phyloP scores from a whole-genome alignment of 192 early-diverging fungal genomes.

The Umbelopsis vinacea region DNA sequence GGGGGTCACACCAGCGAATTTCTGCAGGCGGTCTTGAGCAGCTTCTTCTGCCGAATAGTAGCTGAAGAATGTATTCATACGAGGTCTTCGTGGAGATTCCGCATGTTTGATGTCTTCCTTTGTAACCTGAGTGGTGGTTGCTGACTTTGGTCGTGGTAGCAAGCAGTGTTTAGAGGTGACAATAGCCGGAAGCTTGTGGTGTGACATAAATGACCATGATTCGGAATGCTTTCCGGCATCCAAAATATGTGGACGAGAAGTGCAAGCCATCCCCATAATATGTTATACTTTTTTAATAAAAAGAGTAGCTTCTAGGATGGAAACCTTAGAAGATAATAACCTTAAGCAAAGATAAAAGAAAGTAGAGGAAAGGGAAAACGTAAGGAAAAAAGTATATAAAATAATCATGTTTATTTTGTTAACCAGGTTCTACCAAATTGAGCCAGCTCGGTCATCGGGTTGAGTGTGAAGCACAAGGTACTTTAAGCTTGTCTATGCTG shows the following conservation, averaged over 20 bases:
- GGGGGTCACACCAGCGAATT: not conserved
- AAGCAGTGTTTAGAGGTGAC: slow-evolving; percentile 9
- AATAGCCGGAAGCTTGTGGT: slow-evolving; percentile 8
- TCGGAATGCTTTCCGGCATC: slow-evolving; percentile 23
- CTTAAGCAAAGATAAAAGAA: not conserved
- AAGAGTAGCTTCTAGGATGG: not conserved
- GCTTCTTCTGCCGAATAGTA: not conserved
- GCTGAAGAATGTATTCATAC: slow-evolving; percentile 6
- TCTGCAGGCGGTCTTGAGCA: slow-evolving; percentile 5
- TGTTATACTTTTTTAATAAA: not conserved
- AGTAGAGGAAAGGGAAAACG: not conserved
- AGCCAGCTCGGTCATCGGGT: slow-evolving; percentile 25
- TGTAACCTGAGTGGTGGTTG: slow-evolving; percentile 8
- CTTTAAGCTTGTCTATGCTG: slow-evolving; percentile 15
- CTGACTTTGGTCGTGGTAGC: slow-evolving; percentile 7
- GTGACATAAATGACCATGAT: slow-evolving; percentile 14
- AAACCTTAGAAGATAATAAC: not conserved
- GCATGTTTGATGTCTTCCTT: slow-evolving; percentile 10
- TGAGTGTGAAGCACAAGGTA: slow-evolving; percentile 15
- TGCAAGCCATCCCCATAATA: slow-evolving; percentile 16
- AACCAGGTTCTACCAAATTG: slow-evolving; percentile 2
- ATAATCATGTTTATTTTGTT: slow-evolving; percentile 17
- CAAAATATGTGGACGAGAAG: slow-evolving; percentile 21
- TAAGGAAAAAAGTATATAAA: not conserved
- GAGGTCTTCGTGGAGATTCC: slow-evolving; percentile 2